Base-by-base conservation (phyloP, 1,284 basidiomycete genomes). In the Ustanciosporium gigantosporum region DNA sequence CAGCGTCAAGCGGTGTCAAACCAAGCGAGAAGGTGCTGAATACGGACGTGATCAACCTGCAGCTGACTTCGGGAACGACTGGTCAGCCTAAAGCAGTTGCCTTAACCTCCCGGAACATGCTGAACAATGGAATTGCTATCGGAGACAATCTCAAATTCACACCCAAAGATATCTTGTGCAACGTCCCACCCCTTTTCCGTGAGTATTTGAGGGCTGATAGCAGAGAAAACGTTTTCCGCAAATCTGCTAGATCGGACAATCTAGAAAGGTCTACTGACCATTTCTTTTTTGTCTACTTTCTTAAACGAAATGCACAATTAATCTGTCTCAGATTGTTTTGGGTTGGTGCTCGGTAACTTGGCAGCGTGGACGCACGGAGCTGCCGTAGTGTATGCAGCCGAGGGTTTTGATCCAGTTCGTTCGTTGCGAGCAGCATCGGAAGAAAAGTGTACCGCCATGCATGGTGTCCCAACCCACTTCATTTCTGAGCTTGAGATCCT, bases 401-500 rank as follows among this genome's bases (percentile, higher is more conserved):
- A 85, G 37, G 66, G 82, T 0, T 90, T 83, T 70, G 79, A 88
- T 65, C 84, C 89, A 2, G 77, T 29, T 80, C 84, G 9, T 84
- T 87, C 46, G 84, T 89, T 31, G 83, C 88, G 71, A 13, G 83
- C 88, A 0, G 78, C 90, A 14, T 76, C 82, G 6, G 80, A 82
- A 25, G 88, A 90, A 66, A 80, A 80, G 46, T 89, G 88, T 50
- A 90, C 88, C 0, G 87, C 87, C 0, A 79, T 91, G 41, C 88
- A 91, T 66, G 89, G 89, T 7, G 89, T 91, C 2, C 89, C 89
- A 0, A 89, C 89, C 0, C 89, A 90, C 73, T 90, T 90, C 77
- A 81, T 89, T 4, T 36, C 70, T 11, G 62, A 71, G 48, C 65
- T 71, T 31, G 88, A 86, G 4, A 82, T 90, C 1, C 80, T 91